Percentiles rank a stretch among this genome's conserved stretches.
phyloP scores from a whole-genome alignment of 768 basidiomycete genomes.

The Xanthoconium purpureum region DNA sequence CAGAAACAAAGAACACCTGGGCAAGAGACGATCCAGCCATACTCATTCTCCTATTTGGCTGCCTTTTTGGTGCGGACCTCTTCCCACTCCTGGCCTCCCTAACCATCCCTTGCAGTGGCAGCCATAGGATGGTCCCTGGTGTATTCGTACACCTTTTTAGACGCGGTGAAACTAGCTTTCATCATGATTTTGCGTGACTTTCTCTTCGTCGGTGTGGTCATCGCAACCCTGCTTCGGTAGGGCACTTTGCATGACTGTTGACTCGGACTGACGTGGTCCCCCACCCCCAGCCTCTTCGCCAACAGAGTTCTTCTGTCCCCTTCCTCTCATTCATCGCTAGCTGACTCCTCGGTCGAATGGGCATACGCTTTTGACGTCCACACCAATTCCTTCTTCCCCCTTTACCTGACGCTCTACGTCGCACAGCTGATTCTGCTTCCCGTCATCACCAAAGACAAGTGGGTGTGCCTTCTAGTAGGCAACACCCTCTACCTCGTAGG shows the following conservation, averaged over 20 bases:
- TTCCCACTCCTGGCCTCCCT: not conserved
- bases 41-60: conserved; percentile 78
- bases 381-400: conserved; percentile 94
- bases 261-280: conserved; percentile 11
- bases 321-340: conserved; percentile 65
- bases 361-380: conserved; percentile 97
- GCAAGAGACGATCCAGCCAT: conserved; percentile 97
- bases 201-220: conserved; percentile 69
- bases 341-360: conserved; percentile 81
- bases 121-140: conserved; percentile 85
- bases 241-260: not conserved
- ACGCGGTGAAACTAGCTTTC: conserved; percentile 62
- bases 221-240: conserved; percentile 77
- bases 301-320: conserved; percentile 71
- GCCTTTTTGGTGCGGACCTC: conserved; percentile 56
- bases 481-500: conserved; percentile 79
- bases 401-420: conserved; percentile 86
- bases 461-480: conserved; percentile 92
- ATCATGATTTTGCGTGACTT: conserved; percentile 90
- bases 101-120: conserved; percentile 48
- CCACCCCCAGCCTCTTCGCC: conserved; percentile 57
- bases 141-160: conserved; percentile 60
- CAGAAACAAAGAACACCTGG: conserved; percentile 98
- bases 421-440: conserved; percentile 85
- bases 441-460: conserved; percentile 77